Conservation (phyloP, 176 grass and related monocot genomes). For the Leersia perrieri region DNA sequence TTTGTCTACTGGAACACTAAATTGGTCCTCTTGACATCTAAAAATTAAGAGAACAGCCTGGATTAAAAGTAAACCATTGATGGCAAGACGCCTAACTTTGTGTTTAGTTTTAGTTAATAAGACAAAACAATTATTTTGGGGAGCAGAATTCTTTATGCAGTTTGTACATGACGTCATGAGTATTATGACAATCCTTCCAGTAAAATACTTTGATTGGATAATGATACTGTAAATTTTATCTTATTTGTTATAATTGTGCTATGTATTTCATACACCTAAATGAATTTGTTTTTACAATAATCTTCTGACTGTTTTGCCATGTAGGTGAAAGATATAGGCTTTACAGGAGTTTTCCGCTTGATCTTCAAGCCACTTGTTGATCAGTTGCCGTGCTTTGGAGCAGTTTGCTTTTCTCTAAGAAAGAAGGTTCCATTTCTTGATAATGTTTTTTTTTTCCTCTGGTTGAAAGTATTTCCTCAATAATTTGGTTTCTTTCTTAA, state of each 20-base stretch:
- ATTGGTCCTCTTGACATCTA: neutral
- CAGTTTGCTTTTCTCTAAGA: conserved; percentile 92
- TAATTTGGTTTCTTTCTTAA: neutral
- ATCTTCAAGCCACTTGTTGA: conserved; percentile 87
- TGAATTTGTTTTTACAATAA: conserved; percentile 21
- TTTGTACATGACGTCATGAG: neutral
- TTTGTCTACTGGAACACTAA: neutral
- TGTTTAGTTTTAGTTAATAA: conserved; percentile 1
- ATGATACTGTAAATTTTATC: neutral
- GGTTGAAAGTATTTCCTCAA: neutral
- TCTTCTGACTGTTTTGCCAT: conserved; percentile 23
- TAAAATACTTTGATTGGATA: conserved; percentile 2
- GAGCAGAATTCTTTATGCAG: neutral
- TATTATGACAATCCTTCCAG: neutral
- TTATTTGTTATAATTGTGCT: neutral
- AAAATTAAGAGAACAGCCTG: neutral
- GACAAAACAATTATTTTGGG: neutral
- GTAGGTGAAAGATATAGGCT: conserved; percentile 88
- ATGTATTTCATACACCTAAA: conserved; percentile 2
- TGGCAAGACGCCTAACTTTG: neutral
- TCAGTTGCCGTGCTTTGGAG: conserved; percentile 87
- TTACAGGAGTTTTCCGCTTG: conserved; percentile 84
- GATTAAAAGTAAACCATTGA: neutral
- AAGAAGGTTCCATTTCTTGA: conserved; percentile 63
- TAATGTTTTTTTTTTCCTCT: neutral